These are phyloP conservation scores for Tricholoma terreum DNA, from an alignment of 768 basidiomycete genomes.

Conservation along the genomic window DNA sequence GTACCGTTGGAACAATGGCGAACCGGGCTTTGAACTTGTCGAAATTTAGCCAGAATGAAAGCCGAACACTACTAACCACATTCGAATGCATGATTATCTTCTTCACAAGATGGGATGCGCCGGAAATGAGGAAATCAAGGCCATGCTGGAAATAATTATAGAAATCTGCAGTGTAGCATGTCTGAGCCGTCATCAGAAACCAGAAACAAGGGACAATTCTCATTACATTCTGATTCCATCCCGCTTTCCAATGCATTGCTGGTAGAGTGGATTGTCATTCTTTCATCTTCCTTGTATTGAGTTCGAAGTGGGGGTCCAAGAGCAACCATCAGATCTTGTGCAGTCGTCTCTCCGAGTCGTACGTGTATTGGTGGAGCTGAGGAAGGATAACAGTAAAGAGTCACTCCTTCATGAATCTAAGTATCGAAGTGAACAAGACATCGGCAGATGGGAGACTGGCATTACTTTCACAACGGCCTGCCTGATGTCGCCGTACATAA, in stretches of 20 bases:
- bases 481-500: slow-evolving; percentile 71
- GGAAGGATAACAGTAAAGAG: slow-evolving; percentile 63
- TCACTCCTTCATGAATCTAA: slow-evolving; percentile 73
- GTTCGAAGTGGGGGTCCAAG: slow-evolving; percentile 74
- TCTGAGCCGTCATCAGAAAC: slow-evolving; percentile 1
- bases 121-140: slow-evolving; percentile 81
- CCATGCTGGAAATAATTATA: slow-evolving; percentile 94
- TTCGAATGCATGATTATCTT: slow-evolving; percentile 91
- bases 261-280: slow-evolving; percentile 80
- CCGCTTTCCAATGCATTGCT: slow-evolving; percentile 41
- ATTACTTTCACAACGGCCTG: slow-evolving; percentile 66
- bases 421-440: neutral
- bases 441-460: neutral
- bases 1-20: slow-evolving; percentile 86
- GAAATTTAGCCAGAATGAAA: neutral
- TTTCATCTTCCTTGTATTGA: slow-evolving; percentile 86
- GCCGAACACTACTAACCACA: slow-evolving; percentile 49
- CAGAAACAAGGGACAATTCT: neutral
- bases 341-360: slow-evolving; percentile 69
- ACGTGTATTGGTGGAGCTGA: slow-evolving; percentile 52
- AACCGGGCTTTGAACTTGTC: slow-evolving; percentile 63
- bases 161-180: slow-evolving; percentile 53
- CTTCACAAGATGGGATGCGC: slow-evolving; percentile 63
- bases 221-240: slow-evolving; percentile 48
- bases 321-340: slow-evolving; percentile 77